Conservation (phyloP, 345 rosid species). For the Abelmoschus esculentus region DNA sequence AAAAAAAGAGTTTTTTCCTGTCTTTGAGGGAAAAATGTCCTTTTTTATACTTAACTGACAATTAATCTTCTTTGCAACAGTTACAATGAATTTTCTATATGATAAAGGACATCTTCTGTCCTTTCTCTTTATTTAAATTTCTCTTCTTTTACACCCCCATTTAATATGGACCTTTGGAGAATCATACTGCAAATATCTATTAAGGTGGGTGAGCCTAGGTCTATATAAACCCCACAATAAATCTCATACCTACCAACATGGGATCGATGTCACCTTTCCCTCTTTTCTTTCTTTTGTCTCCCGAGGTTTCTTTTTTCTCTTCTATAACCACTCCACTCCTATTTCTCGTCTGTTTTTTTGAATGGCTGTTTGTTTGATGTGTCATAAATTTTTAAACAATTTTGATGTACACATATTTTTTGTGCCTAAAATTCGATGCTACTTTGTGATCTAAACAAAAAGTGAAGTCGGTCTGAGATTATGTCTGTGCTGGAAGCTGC, state of each 20-base stretch:
- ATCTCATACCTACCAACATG: not conserved
- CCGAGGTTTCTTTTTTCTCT: not conserved
- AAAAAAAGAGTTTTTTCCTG: not conserved
- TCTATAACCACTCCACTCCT: not conserved
- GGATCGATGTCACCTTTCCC: no score
- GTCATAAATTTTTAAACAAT: not conserved
- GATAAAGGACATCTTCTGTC: not conserved
- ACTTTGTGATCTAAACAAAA: not conserved
- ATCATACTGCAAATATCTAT: not conserved
- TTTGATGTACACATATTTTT: not conserved
- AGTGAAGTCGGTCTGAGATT: not conserved
- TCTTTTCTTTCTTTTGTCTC: not conserved
- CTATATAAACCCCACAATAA: not conserved
- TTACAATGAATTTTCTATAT: not conserved
- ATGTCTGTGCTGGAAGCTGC: not conserved
- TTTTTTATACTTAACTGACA: not conserved
- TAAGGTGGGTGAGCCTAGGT: not conserved
- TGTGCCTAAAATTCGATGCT: not conserved
- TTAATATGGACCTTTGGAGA: not conserved
- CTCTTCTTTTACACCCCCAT: not conserved
- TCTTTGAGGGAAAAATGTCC: not conserved
- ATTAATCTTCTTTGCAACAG: not conserved
- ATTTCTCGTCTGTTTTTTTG: not conserved
- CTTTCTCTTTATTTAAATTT: no score
- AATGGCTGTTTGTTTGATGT: not conserved